Base-by-base conservation (phyloP, 2,329 filamentous ascomycete genomes). In the Atkinsonella hypoxylon region DNA sequence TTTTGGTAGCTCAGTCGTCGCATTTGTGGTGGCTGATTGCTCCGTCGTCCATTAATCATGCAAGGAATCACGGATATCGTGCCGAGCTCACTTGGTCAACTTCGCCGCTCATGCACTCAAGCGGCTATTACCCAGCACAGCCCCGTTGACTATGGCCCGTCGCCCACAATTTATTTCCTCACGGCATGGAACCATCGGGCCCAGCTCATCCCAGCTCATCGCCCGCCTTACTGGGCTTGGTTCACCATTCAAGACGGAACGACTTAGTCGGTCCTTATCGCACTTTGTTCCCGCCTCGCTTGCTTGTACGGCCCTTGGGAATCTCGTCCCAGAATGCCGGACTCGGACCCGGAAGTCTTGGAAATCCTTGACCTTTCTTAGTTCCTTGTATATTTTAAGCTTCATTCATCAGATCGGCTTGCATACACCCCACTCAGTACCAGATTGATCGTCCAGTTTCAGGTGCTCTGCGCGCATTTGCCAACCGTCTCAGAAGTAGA, bases 111-210 rank as follows among this genome's bases (percentile, higher is more conserved):
- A 48, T 26, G 36, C 36, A 47, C 45, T 36, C 36, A 18, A 40
- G 15, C 36, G 34, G 45, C 36, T 20, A 41, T 31, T 12, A 17
- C 32, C 39, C 26, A 43, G 47, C 47, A 48, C 39, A 48, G 47
- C 47, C 47, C 30, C 47, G 4, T 48, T 41, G 38, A 41, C 36
- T 10, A 31, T 8, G 26, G 32, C 38, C 20, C 41, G 15, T 39
- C 41, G 30, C 41, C 47, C 48, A 39, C 48, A 49, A n/a, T n/a
- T n/a, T 26, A 38, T 39, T 49, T 42, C 32, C 20, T 18, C 30
- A 38, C 20, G 31, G 15, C 32, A 49, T 44, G 31, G 15, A 3
- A 45, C n/a, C 41, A 38, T 44, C 32, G 41, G 22, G 18, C 26
- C 18, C 47, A 26, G 38, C 30, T 48, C 10, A 22, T 48, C 22